These are phyloP conservation scores for Clonostachys byssicola DNA, from an alignment of 2,329 filamentous ascomycete genomes.

Conservation along the genomic window DNA sequence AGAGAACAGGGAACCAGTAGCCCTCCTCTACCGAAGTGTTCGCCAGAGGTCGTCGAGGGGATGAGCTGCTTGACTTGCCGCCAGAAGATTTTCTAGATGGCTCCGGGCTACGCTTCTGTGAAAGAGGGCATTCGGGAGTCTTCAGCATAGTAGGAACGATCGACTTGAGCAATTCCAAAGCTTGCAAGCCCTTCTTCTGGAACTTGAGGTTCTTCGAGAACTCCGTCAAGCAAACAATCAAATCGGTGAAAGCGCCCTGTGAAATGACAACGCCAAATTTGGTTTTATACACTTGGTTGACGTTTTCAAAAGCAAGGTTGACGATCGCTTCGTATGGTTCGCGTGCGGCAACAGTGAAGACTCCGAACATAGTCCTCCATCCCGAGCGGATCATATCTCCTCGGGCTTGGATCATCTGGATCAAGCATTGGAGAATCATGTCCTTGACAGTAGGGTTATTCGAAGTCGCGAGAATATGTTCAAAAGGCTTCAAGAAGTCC, in stretches of 20 bases:
- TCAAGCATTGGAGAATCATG: slow-evolving; percentile 90
- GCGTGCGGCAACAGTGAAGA: slow-evolving; percentile 91
- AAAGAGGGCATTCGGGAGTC: slow-evolving; percentile 91
- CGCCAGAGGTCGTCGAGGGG: slow-evolving; percentile 52
- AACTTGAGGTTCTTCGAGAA: slow-evolving; percentile 99
- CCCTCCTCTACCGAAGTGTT: slow-evolving; percentile 92
- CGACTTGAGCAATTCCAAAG: slow-evolving; percentile 90
- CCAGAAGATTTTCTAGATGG: too few relatives aligned
- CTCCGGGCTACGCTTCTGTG: slow-evolving; percentile 46
- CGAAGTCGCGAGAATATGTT: slow-evolving; percentile 94
- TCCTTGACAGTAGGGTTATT: slow-evolving; percentile 92
- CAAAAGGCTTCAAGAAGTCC: slow-evolving; percentile 96
- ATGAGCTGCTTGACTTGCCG: slow-evolving; percentile 14
- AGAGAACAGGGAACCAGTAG: slow-evolving; percentile 97
- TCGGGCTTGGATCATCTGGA: slow-evolving; percentile 97
- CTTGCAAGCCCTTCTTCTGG: slow-evolving; percentile 96
- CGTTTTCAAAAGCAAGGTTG: slow-evolving; percentile 94
- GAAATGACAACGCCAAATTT: slow-evolving; percentile 94
- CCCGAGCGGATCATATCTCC: slow-evolving; percentile 97
- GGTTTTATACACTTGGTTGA: slow-evolving; percentile 91
- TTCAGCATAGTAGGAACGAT: slow-evolving; percentile 93
- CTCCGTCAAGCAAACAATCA: slow-evolving; percentile 93
- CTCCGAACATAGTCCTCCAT: slow-evolving; percentile 99
- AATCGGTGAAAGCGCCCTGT: slow-evolving; percentile 92
- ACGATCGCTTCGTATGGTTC: slow-evolving; percentile 95